Evolutionary conservation across 2,329 filamentous ascomycete genomes (phyloP).

Genomic region (Talaromyces pinophilus): DNA sequence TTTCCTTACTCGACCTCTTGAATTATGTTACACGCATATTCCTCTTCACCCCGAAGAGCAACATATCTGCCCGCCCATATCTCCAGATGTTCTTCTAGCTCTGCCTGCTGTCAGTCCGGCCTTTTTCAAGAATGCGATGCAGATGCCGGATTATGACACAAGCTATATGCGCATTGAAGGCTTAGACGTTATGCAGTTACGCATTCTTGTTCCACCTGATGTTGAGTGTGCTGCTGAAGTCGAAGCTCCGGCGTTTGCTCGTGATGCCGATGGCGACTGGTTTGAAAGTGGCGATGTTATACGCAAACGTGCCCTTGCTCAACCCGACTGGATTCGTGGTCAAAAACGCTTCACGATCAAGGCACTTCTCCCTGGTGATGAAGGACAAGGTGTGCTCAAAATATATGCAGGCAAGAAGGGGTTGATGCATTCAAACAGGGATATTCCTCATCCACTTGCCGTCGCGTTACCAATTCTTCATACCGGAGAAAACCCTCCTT

Average conservation of each 20-base stretch:
- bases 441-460: slow-evolving; percentile 89
- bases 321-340: slow-evolving; percentile 86
- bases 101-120: slow-evolving; percentile 82
- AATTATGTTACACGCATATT: slow-evolving; percentile 95
- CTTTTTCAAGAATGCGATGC: slow-evolving; percentile 79
- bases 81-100: slow-evolving; percentile 80
- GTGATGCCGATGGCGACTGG: slow-evolving; percentile 84
- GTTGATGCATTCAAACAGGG: slow-evolving; percentile 95
- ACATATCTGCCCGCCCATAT: slow-evolving; percentile 85
- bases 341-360: slow-evolving; percentile 93
- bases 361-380: slow-evolving; percentile 85
- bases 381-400: slow-evolving; percentile 83
- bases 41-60: slow-evolving; percentile 85
- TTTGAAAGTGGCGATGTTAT: slow-evolving; percentile 90
- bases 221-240: slow-evolving; percentile 92
- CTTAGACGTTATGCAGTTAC: slow-evolving; percentile 88
- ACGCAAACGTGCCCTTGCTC: slow-evolving; percentile 81
- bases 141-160: slow-evolving; percentile 89
- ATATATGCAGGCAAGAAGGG: slow-evolving; percentile 93
- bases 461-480: slow-evolving; percentile 89
- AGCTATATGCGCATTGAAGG: slow-evolving; percentile 82
- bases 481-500: slow-evolving; percentile 86
- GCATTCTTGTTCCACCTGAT: slow-evolving; percentile 82
- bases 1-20: slow-evolving; percentile 84
- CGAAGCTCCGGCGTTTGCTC: slow-evolving; percentile 75